phyloP scores from a whole-genome alignment of 129 eudicot genomes.

The Centella asiatica region DNA sequence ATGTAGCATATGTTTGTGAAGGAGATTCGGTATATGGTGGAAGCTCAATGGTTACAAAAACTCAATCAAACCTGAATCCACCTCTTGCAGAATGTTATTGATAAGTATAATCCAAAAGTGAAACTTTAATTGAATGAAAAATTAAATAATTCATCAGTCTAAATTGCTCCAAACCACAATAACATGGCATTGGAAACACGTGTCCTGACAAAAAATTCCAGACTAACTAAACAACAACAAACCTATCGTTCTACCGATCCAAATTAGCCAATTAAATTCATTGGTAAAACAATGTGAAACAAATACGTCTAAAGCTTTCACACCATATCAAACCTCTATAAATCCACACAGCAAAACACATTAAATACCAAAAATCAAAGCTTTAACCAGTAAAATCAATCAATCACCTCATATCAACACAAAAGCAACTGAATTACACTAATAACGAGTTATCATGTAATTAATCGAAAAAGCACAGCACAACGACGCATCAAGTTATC shows the following conservation, averaged over 20 bases:
- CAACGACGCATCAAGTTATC: not conserved
- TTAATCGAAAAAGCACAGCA: not conserved
- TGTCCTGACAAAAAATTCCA: not conserved
- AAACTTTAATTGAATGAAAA: no score
- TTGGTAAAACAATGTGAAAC: not conserved
- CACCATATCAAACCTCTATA: not conserved
- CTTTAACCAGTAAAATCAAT: slow-evolving; percentile 9
- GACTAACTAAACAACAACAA: not conserved
- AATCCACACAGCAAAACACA: not conserved
- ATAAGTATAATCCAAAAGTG: no score
- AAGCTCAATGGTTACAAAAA: no score
- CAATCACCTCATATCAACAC: slow-evolving; percentile 1
- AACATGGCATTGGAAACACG: no score
- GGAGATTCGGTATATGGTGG: no score
- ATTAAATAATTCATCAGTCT: no score
- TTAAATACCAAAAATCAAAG: not conserved
- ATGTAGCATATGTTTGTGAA: no score
- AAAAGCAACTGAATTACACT: not conserved
- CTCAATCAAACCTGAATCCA: no score
- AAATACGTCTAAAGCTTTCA: not conserved
- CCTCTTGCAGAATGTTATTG: no score
- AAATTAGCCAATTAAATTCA: not conserved
- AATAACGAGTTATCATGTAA: not conserved
- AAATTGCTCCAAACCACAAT: no score
- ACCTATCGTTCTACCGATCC: not conserved